Evolutionary conservation across 2,329 filamentous ascomycete species (phyloP).

Genomic region (Colletotrichum sojae): DNA sequence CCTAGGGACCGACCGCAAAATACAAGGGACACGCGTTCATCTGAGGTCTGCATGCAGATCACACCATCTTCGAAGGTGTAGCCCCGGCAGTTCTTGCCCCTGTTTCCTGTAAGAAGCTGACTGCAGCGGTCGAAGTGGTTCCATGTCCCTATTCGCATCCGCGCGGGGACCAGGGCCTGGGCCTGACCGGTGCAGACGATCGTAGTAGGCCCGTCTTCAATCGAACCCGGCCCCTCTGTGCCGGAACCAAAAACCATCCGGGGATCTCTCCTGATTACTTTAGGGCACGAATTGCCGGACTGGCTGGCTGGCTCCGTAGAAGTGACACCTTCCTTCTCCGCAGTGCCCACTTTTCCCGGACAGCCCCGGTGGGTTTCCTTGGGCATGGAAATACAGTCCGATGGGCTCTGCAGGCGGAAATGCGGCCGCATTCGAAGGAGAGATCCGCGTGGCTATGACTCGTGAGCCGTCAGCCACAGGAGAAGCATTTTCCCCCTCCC

Average conservation of each 20-base stretch:
- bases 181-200: too few species aligned
- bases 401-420: not conserved
- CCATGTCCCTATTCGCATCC: not conserved
- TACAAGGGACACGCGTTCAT: slow-evolving; percentile 4
- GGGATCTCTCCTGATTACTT: not conserved
- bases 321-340: not conserved
- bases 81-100: slow-evolving; percentile 14
- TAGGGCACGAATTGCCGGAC: not conserved
- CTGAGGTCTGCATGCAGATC: slow-evolving; percentile 11
- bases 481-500: slow-evolving; percentile 7
- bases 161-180: too few species aligned
- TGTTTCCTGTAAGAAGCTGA: slow-evolving; percentile 3
- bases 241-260: slow-evolving; percentile 21
- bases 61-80: slow-evolving; percentile 14
- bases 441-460: not conserved
- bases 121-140: not conserved
- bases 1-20: not conserved
- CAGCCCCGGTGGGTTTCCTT: slow-evolving; percentile 6
- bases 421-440: slow-evolving; percentile 5
- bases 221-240: not conserved
- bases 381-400: too few species aligned
- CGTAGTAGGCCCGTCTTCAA: not conserved
- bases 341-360: slow-evolving; percentile 12
- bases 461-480: slow-evolving; percentile 7
- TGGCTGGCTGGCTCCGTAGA: not conserved